Evolutionary conservation across 2,329 filamentous ascomycete species (phyloP).

Genomic region (Colletotrichum abscissum): DNA sequence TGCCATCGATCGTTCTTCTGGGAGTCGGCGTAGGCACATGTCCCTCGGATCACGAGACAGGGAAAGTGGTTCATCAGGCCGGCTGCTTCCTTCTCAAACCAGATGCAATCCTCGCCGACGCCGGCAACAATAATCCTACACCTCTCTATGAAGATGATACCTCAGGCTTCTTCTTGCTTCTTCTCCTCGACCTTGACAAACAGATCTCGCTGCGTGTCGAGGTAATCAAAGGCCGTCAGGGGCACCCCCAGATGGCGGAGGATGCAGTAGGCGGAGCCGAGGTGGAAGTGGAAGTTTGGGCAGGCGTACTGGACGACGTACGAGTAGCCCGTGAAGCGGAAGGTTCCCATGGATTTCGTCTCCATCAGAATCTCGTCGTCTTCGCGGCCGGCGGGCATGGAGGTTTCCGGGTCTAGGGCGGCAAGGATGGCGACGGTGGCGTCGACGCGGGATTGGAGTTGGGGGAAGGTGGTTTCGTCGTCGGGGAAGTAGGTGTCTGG

Average conservation of each 20-base stretch:
- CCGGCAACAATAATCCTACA: background rate
- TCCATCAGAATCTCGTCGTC: constrained; percentile 40
- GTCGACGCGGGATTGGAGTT: constrained; percentile 30
- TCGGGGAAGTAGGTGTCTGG: constrained; percentile 34
- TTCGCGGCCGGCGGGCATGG: constrained; percentile 37
- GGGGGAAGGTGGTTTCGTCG: constrained; percentile 31
- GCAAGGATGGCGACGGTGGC: constrained; percentile 45
- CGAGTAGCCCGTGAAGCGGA: constrained; percentile 44
- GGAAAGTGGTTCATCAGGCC: too few species aligned
- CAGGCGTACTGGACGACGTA: constrained; percentile 58
- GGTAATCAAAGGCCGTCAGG: constrained; percentile 67
- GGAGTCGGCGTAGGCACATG: too few species aligned
- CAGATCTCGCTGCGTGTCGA: constrained; percentile 41
- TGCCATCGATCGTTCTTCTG: too few species aligned
- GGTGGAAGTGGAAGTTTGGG: constrained; percentile 72
- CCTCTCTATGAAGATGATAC: background rate
- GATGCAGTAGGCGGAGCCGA: constrained; percentile 66
- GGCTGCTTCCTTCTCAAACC: too few species aligned
- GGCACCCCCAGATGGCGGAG: constrained; percentile 67
- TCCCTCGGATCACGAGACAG: too few species aligned
- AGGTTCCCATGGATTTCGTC: constrained; percentile 39
- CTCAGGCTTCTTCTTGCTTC: background rate
- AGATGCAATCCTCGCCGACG: too few species aligned
- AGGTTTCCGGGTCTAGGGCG: constrained; percentile 32
- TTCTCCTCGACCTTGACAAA: constrained; percentile 23